Evolutionary conservation across 2,329 filamentous ascomycete genomes (phyloP).

Genomic region (Penicillium sp.): DNA sequence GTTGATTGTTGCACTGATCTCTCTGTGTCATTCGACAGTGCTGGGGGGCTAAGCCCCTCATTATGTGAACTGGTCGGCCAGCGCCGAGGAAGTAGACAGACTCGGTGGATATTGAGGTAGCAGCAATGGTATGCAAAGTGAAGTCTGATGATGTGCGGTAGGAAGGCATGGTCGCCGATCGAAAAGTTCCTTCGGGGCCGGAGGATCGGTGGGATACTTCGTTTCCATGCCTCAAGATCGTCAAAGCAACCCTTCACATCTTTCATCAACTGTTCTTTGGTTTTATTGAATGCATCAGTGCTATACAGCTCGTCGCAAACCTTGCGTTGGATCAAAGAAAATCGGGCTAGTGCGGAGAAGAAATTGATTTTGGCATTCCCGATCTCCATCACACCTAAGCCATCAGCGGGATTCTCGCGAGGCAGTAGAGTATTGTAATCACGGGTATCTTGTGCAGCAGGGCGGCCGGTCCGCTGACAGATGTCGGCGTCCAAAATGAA

Average conservation of each 20-base stretch:
- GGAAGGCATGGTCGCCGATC: not conserved
- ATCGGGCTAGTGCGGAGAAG: slow-evolving; percentile 12
- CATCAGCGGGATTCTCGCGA: slow-evolving; percentile 5
- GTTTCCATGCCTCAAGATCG: slow-evolving; percentile 13
- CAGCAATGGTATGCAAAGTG: slow-evolving; percentile 18
- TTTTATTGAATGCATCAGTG: not conserved
- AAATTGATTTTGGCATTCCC: slow-evolving; percentile 11
- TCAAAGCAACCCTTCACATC: slow-evolving; percentile 11
- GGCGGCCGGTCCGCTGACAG: slow-evolving; percentile 18
- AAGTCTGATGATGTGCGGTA: slow-evolving; percentile 15
- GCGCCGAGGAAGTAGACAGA: slow-evolving; percentile 6
- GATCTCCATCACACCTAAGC: slow-evolving; percentile 8
- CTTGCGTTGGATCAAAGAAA: slow-evolving; percentile 15
- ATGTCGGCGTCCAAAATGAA: slow-evolving; percentile 27
- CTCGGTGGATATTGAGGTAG: slow-evolving; percentile 16
- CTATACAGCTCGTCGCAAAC: slow-evolving; percentile 13
- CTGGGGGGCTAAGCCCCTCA: not conserved
- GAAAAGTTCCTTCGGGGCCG: slow-evolving; percentile 4
- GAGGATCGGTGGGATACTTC: not conserved
- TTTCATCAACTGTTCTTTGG: not conserved
- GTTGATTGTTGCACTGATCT: not conserved
- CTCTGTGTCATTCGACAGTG: not conserved
- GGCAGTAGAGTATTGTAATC: slow-evolving; percentile 19
- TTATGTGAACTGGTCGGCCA: not conserved
- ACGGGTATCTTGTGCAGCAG: slow-evolving; percentile 15